Percentiles rank a stretch among this genome's conserved stretches.
Evolutionary conservation across 2,329 filamentous ascomycete genomes (phyloP).

Genomic region (Sporothrix sp.): DNA sequence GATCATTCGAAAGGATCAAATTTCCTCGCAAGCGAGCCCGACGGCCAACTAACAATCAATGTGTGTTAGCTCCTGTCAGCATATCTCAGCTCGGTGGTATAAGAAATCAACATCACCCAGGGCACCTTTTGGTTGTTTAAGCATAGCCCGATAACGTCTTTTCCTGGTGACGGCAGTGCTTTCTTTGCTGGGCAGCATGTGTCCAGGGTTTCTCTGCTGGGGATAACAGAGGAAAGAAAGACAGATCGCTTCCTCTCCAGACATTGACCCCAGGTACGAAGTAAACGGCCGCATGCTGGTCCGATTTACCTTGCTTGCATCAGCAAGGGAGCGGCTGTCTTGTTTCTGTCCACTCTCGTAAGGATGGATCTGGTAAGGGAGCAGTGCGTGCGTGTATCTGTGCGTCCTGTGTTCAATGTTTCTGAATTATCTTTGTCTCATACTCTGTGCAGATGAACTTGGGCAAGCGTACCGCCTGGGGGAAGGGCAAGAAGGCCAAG

Average conservation of each 20-base stretch:
- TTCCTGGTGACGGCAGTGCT: constrained; percentile 5
- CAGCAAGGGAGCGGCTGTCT: not conserved
- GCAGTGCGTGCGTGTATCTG: not conserved
- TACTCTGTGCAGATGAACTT: too few species aligned
- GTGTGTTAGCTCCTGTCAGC: too few species aligned
- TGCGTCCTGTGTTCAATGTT: too few species aligned
- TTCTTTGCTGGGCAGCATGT: not conserved
- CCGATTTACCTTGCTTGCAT: constrained; percentile 5
- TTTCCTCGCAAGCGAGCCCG: too few species aligned
- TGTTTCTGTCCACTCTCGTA: not conserved
- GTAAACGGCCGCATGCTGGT: not conserved
- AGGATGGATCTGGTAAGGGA: too few species aligned
- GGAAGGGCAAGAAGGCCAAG: too few species aligned
- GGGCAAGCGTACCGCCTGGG: too few species aligned
- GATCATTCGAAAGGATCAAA: too few species aligned
- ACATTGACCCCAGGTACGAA: not conserved
- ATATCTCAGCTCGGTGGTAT: too few species aligned
- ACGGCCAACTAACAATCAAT: too few species aligned
- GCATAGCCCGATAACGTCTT: constrained; percentile 9
- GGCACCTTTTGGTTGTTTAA: constrained; percentile 1
- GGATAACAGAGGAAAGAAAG: not conserved
- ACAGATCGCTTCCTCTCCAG: not conserved
- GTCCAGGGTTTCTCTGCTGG: constrained; percentile 3
- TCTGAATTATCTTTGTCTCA: too few species aligned
- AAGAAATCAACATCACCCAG: too few species aligned